Evolutionary conservation across 192 early-diverging fungal genomes (phyloP), one percentile per base, ranked within the genome.

Genomic region (Paraglomus occultum): DNA sequence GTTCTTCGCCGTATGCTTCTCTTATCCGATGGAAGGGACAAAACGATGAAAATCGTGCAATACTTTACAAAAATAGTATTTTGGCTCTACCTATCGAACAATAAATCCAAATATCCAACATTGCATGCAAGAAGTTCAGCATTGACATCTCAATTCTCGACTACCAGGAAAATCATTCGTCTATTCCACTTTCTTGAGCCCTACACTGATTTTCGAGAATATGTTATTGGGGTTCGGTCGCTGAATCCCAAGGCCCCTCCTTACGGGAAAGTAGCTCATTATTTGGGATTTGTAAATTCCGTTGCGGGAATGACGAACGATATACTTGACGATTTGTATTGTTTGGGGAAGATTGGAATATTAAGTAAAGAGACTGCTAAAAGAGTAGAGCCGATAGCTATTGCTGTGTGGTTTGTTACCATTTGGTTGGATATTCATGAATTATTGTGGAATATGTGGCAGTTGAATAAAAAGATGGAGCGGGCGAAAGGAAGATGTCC

Each of bases 21-120:
- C 20, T 71, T 89, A 17, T 84, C 89, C 55, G 93, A 95, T 65
- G 93, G 93, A 40, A 84, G 93, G 14, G 93, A 95, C 80, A 95
- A 95, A 73, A 79, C 84, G 14, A 78, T 94, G 61, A 94, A 94
- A 64, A 70, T 88, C 38, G 67, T 89, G 39, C 93, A 94, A 70
- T 94, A 94, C 71, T 74, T 81, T 49, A 72, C 85, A 67, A 94
- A 94, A 64, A 71, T 91, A n/a, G 74, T 90, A 20, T 76, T 93
- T 31, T 88, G 75, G 79, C 40, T 73, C 43, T 71, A 74, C 50
- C 53, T 76, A 11, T 64, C 62, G 6, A 49, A 76, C 51, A 71
- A 72, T 18, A 71, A 61, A 51, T 39, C 46, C 7, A 50, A 49
- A 40, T 50, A 39, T 50, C 23, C 53, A 5, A 55, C 58, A 67